Percentiles rank a stretch among this genome's conserved stretches.
Conservation (phyloP, 169 alveolate species). For the Plasmodium gonderi region DNA sequence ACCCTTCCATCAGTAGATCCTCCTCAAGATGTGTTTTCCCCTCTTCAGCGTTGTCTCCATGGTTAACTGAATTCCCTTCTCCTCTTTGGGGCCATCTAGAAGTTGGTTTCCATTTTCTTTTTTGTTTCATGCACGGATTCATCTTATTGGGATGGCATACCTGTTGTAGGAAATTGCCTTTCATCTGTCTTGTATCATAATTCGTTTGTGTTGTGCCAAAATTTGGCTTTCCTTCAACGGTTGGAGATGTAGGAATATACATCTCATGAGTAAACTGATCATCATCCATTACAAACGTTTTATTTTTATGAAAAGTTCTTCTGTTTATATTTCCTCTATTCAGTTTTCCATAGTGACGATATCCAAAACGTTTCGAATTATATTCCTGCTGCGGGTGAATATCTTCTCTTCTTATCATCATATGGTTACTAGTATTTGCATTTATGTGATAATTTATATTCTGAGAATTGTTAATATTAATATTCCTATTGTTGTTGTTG, state of each 20-base stretch:
- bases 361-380: not conserved
- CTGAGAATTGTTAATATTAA: not conserved
- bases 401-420: not conserved
- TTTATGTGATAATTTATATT: not conserved
- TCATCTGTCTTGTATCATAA: no score
- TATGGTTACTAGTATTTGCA: not conserved
- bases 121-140: not conserved
- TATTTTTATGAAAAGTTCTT: not conserved
- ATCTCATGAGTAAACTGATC: no score
- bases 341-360: not conserved
- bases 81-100: not conserved
- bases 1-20: no score
- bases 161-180: no score
- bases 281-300: no score
- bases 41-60: not conserved
- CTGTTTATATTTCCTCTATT: not conserved
- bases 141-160: not conserved
- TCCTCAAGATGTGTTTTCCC: no score
- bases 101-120: not conserved
- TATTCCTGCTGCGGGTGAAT: not conserved
- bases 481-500: not conserved
- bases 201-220: no score
- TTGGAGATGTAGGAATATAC: no score
- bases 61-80: not conserved
- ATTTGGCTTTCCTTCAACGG: no score